Evolutionary conservation across 345 rosid genomes (phyloP).

Genomic region (Nephelium lappaceum): DNA sequence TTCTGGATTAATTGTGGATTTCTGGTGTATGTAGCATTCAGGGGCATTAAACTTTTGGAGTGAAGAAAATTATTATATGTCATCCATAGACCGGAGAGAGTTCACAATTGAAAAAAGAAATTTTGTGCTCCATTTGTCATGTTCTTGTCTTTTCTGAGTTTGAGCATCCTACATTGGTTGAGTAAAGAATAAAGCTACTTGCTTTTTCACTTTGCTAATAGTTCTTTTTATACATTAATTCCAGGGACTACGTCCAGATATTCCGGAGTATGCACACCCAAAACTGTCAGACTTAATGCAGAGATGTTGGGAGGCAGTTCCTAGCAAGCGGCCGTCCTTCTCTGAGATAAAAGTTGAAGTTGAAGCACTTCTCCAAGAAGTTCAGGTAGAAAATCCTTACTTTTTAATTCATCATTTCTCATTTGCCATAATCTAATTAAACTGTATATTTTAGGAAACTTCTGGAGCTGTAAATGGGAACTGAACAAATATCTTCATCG

Average conservation of each 20-base stretch:
- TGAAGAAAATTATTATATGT: not conserved
- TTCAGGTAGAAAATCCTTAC: constrained; percentile 38
- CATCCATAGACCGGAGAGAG: not conserved
- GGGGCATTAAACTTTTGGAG: not conserved
- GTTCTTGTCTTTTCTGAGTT: not conserved
- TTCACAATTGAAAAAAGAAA: not conserved
- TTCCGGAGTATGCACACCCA: constrained; percentile 58
- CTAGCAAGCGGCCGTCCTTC: constrained; percentile 57
- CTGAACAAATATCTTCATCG: constrained; percentile 20
- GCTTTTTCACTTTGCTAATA: not conserved
- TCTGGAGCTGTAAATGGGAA: constrained; percentile 38
- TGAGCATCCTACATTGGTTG: not conserved
- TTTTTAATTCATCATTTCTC: not conserved
- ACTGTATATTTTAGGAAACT: constrained; percentile 34
- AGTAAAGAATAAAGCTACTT: not conserved
- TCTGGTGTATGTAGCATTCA: not conserved
- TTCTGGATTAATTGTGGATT: not conserved
- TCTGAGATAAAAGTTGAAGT: constrained; percentile 54
- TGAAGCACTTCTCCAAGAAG: constrained; percentile 50
- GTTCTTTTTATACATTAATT: constrained; percentile 2
- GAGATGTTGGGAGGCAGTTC: constrained; percentile 72
- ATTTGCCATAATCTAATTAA: constrained; percentile 10
- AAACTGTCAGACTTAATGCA: constrained; percentile 57
- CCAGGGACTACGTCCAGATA: constrained; percentile 73
- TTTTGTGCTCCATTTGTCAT: not conserved